phyloP scores from a whole-genome alignment of 371 early-diverging fungal genomes.

The Saksenaea oblongispora region DNA sequence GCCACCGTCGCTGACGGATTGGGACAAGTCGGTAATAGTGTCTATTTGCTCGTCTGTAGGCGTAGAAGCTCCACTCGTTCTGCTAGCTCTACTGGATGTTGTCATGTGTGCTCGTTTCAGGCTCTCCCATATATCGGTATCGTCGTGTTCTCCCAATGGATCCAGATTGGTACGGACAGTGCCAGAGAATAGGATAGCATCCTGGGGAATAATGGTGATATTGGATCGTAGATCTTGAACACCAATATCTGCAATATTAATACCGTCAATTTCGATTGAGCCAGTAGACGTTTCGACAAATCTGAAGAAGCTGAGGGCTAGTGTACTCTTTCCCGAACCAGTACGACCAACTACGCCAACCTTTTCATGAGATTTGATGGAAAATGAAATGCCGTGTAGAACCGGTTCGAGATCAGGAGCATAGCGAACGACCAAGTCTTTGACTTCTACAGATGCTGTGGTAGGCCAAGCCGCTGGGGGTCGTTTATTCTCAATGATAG shows the following conservation, averaged over 20 bases:
- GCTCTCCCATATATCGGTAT: slow-evolving; percentile 62
- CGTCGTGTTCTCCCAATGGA: slow-evolving; percentile 51
- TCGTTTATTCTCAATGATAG: slow-evolving; percentile 22
- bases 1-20: slow-evolving; percentile 65
- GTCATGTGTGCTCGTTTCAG: slow-evolving; percentile 53
- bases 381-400: slow-evolving; percentile 46
- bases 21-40: slow-evolving; percentile 25
- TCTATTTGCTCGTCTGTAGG: slow-evolving; percentile 16
- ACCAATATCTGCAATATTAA: not conserved
- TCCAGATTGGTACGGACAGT: slow-evolving; percentile 61
- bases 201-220: slow-evolving; percentile 2
- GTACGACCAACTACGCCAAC: slow-evolving; percentile 51
- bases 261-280: not conserved
- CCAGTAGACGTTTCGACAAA: slow-evolving; percentile 32
- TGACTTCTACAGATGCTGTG: slow-evolving; percentile 58
- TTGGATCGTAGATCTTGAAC: not conserved
- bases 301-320: slow-evolving; percentile 59
- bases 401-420: slow-evolving; percentile 52
- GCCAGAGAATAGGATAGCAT: slow-evolving; percentile 57
- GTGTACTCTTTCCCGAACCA: slow-evolving; percentile 67
- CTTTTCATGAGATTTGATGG: slow-evolving; percentile 38
- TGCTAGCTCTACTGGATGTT: slow-evolving; percentile 28
- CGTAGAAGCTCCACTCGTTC: not conserved
- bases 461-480: slow-evolving; percentile 59
- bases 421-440: slow-evolving; percentile 46